Evolutionary conservation across 352 stramenopile genomes (phyloP).

Genomic region (Pythium graminicola): DNA sequence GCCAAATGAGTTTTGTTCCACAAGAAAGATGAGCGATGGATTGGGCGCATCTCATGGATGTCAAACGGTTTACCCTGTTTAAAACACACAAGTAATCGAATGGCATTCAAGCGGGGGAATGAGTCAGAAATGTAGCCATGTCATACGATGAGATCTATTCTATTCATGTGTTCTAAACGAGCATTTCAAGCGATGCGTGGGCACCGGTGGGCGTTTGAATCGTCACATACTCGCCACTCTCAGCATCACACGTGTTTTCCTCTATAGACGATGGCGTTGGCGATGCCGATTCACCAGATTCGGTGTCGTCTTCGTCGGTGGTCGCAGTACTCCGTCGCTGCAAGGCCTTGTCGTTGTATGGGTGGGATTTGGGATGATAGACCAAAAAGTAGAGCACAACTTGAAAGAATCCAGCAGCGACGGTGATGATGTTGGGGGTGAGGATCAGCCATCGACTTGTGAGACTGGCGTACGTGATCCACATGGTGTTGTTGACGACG

Average conservation of each 20-base stretch:
- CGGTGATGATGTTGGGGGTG: constrained; percentile 39
- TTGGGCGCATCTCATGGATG: too few relatives aligned
- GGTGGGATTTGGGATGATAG: too few relatives aligned
- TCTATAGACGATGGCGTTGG: not conserved
- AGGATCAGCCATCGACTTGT: constrained; percentile 44
- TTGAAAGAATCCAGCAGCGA: constrained; percentile 29
- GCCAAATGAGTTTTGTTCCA: too few relatives aligned
- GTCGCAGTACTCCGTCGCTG: constrained; percentile 6
- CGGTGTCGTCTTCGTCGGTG: constrained; percentile 10
- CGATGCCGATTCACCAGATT: not conserved
- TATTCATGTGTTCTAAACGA: not conserved
- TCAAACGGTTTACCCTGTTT: constrained; percentile 2
- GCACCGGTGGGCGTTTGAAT: constrained; percentile 7
- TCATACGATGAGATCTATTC: not conserved
- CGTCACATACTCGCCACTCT: constrained; percentile 8
- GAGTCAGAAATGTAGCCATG: constrained; percentile 1
- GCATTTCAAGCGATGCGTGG: constrained; percentile 4
- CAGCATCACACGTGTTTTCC: not conserved
- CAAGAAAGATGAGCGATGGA: too few relatives aligned
- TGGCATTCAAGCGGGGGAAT: too few relatives aligned
- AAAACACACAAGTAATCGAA: constrained; percentile 6
- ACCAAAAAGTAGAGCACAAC: constrained; percentile 38
- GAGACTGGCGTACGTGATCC: constrained; percentile 35
- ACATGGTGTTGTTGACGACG: constrained; percentile 24
- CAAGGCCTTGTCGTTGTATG: constrained; percentile 4